A percentile compares a stretch with the other conserved stretches of the same genome.
Evolutionary conservation across 2,329 filamentous ascomycete species (phyloP).

Genomic region (Trichoderma sp.): DNA sequence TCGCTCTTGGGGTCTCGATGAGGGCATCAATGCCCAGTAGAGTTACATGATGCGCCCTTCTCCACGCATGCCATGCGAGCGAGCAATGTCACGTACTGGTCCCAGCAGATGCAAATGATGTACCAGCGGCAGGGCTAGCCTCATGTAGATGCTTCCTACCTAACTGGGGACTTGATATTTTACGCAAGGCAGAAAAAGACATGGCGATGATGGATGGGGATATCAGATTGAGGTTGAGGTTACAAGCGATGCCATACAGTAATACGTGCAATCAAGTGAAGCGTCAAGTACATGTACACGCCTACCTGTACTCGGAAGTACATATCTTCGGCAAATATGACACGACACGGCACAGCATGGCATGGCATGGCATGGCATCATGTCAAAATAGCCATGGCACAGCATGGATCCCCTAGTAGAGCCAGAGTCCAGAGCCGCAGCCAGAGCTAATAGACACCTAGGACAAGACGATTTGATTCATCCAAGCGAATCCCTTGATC

Average conservation of each 20-base stretch:
- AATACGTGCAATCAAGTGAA: neutral
- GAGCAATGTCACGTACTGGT: neutral
- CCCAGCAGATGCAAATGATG: neutral
- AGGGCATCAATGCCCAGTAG: neutral
- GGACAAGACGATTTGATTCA: neutral
- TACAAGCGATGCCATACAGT: neutral
- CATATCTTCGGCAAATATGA: neutral
- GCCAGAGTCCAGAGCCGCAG: neutral
- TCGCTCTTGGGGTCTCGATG: neutral
- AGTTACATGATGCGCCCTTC: conserved; percentile 15
- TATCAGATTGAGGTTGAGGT: neutral
- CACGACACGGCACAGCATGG: neutral
- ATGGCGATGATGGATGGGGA: neutral
- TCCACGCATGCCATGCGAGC: conserved; percentile 11
- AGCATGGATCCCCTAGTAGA: neutral
- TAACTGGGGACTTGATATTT: neutral
- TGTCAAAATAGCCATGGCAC: neutral
- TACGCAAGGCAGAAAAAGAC: neutral
- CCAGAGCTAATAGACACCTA: neutral
- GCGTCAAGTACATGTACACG: neutral
- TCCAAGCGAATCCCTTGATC: neutral
- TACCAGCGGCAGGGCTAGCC: neutral
- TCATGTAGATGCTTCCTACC: neutral
- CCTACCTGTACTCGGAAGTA: neutral
- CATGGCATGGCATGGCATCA: neutral